A percentile compares a stretch with the other conserved stretches of the same genome.
Conservation (phyloP, 768 basidiomycete genomes). For the Trametes villosa region DNA sequence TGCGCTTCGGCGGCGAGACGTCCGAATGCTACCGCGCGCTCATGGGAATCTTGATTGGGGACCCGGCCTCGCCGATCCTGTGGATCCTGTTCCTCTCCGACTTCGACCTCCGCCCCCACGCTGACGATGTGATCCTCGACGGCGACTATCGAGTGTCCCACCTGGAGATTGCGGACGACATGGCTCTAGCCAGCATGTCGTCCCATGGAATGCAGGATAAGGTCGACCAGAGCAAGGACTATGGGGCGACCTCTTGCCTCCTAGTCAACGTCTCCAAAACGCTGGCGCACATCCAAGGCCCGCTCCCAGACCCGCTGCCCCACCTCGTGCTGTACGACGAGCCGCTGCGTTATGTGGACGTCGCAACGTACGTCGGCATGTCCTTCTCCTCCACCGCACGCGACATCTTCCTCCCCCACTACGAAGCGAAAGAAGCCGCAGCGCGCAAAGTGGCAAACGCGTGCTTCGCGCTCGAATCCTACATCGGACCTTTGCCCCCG, state of each 20-base stretch:
- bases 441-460: not conserved
- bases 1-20: constrained; percentile 10
- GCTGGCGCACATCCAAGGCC: not conserved
- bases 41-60: constrained; percentile 26
- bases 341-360: not conserved
- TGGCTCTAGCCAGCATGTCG: not conserved
- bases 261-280: not conserved
- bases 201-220: not conserved
- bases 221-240: not conserved
- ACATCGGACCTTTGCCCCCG: constrained; percentile 1
- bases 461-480: not conserved
- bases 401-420: constrained; percentile 8
- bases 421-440: not conserved
- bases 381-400: not conserved
- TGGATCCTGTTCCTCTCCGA: constrained; percentile 3
- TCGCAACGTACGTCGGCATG: not conserved
- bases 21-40: constrained; percentile 8
- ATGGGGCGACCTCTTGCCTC: not conserved
- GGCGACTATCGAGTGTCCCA: not conserved
- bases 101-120: not conserved
- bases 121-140: not conserved
- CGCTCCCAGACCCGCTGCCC: not conserved
- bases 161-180: constrained; percentile 2
- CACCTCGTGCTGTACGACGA: not conserved
- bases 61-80: constrained; percentile 25